Percentiles rank a stretch among this genome's conserved stretches.
Evolutionary conservation across 73 alveolate species (phyloP).

Genomic region (Loxodes magnus): DNA sequence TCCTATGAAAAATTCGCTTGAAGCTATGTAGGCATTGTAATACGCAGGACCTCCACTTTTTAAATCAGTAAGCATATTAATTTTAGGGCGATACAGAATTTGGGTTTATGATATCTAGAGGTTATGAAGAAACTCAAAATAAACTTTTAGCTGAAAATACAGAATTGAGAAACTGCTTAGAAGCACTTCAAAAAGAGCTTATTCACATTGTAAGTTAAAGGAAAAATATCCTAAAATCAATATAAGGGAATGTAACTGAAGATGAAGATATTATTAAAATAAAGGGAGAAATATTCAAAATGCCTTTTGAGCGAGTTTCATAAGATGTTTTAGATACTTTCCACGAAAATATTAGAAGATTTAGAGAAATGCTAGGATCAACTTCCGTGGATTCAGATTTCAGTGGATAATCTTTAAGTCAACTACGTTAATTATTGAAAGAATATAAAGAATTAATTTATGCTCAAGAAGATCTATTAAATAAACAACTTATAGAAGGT

Average conservation of each 20-base stretch:
- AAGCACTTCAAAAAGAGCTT: slow-evolving; percentile 41
- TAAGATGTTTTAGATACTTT: slow-evolving; percentile 27
- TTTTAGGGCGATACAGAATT: slow-evolving; percentile 38
- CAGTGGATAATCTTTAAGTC: slow-evolving; percentile 25
- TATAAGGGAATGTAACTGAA: not conserved
- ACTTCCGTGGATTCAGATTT: too few species aligned
- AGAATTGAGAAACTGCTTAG: slow-evolving; percentile 39
- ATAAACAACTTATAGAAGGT: too few species aligned
- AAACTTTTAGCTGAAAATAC: slow-evolving; percentile 27
- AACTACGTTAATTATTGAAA: slow-evolving; percentile 20
- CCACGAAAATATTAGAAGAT: slow-evolving; percentile 26
- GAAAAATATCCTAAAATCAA: not conserved
- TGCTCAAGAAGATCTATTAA: too few species aligned
- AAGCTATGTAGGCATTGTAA: slow-evolving; percentile 13
- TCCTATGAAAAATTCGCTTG: slow-evolving; percentile 5
- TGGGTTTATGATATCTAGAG: slow-evolving; percentile 19
- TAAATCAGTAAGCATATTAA: too few species aligned
- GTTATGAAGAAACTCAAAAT: slow-evolving; percentile 33
- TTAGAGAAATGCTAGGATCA: slow-evolving; percentile 28
- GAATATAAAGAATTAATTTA: too few species aligned
- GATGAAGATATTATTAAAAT: slow-evolving; percentile 9
- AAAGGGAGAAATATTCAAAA: slow-evolving; percentile 18
- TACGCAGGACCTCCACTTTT: slow-evolving; percentile 20
- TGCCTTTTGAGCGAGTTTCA: slow-evolving; percentile 25
- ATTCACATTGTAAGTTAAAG: slow-evolving; percentile 17